Percentiles rank a stretch among this genome's conserved stretches.
Conservation (phyloP, 768 basidiomycete genomes). For the Russula brevipes region DNA sequence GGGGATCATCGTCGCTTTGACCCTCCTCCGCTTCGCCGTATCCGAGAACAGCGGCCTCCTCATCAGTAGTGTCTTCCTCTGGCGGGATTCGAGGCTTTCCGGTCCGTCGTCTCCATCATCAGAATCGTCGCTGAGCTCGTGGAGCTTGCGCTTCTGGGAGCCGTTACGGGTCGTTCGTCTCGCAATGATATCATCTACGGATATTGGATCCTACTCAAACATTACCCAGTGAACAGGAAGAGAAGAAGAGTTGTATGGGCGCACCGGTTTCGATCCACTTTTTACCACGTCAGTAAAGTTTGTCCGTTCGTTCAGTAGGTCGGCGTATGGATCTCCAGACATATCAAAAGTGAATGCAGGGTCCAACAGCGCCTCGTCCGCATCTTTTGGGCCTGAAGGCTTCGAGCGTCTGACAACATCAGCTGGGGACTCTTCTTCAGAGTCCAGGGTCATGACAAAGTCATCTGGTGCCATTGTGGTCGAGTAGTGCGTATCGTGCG, state of each 20-base stretch:
- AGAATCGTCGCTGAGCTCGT: conserved; percentile 21
- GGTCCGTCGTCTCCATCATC: background rate
- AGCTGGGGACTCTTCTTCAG: conserved; percentile 49
- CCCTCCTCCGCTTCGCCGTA: conserved; percentile 38
- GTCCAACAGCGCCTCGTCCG: conserved; percentile 62
- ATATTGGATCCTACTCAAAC: conserved; percentile 59
- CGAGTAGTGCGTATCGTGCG: background rate
- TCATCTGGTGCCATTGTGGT: conserved; percentile 46
- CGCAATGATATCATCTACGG: conserved; percentile 89
- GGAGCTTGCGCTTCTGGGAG: conserved; percentile 60
- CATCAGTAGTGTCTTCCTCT: conserved; percentile 31
- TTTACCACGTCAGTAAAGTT: conserved; percentile 54
- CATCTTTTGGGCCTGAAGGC: conserved; percentile 29
- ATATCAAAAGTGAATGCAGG: conserved; percentile 82
- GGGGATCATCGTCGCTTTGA: conserved; percentile 26
- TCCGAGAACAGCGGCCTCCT: conserved; percentile 31
- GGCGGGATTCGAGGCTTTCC: conserved; percentile 19
- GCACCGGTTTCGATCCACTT: conserved; percentile 57
- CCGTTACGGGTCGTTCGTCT: conserved; percentile 46
- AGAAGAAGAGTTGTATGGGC: conserved; percentile 26
- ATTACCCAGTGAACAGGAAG: background rate
- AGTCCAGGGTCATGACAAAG: conserved; percentile 82
- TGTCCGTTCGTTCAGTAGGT: conserved; percentile 42
- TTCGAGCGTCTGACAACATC: conserved; percentile 1
- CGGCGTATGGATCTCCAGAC: conserved; percentile 61